phyloP scores from a whole-genome alignment of 139 green algal genomes.

The Chlorella sp. region DNA sequence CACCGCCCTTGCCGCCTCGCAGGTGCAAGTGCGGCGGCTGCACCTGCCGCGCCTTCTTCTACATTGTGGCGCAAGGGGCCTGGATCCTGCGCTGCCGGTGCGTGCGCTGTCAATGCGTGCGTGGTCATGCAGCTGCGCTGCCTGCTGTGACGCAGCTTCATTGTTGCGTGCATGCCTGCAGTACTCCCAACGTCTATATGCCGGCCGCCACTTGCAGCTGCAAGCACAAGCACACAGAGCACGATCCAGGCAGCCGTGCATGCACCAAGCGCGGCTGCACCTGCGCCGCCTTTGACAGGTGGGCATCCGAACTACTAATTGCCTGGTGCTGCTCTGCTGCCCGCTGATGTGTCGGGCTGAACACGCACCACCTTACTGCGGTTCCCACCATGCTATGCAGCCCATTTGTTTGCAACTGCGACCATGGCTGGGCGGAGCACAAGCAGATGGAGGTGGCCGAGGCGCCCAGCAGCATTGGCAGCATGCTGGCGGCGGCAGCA shows the following conservation, averaged over 20 bases:
- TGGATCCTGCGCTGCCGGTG: slow-evolving; percentile 67
- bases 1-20: too few species aligned
- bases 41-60: slow-evolving; percentile 73
- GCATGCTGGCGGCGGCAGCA: slow-evolving; percentile 8
- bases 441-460: slow-evolving; percentile 50
- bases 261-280: slow-evolving; percentile 69
- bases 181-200: not conserved
- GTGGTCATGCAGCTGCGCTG: too few species aligned
- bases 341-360: too few species aligned
- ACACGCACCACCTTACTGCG: too few species aligned
- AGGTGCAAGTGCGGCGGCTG: slow-evolving; percentile 66
- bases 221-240: slow-evolving; percentile 86
- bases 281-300: slow-evolving; percentile 64
- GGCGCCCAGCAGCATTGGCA: not conserved
- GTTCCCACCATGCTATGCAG: too few species aligned
- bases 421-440: slow-evolving; percentile 75
- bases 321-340: too few species aligned
- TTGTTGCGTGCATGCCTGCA: not conserved
- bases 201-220: slow-evolving; percentile 55
- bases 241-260: slow-evolving; percentile 61
- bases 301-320: too few species aligned
- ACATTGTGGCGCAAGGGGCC: slow-evolving; percentile 78
- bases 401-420: slow-evolving; percentile 88
- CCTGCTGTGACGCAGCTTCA: too few species aligned
- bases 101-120: too few species aligned